These are phyloP conservation scores for Crotalaria pallida DNA, from an alignment of 306 rosid genomes.

Conservation along the genomic window DNA sequence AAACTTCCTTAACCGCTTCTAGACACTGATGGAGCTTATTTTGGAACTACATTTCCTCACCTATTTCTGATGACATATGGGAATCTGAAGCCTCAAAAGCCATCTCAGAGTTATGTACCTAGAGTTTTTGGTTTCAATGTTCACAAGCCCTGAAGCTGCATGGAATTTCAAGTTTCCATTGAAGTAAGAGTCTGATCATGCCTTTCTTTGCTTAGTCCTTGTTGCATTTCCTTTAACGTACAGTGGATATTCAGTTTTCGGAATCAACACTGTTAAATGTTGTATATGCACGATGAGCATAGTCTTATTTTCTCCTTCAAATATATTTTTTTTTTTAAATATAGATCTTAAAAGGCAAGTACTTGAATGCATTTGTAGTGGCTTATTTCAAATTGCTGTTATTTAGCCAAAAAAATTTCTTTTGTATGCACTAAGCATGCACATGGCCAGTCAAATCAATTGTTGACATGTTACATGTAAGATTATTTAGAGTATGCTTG, in stretches of 20 bases:
- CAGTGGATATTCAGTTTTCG: background rate
- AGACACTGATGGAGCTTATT: constrained; percentile 90
- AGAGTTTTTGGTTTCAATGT: constrained; percentile 85
- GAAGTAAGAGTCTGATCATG: constrained; percentile 5
- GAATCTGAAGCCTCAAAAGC: constrained; percentile 74
- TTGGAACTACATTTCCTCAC: constrained; percentile 81
- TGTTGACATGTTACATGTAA: too few relatives aligned
- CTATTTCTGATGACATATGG: constrained; percentile 78
- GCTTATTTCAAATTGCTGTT: background rate
- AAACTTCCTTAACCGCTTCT: constrained; percentile 36
- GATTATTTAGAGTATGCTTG: too few relatives aligned
- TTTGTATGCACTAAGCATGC: too few relatives aligned
- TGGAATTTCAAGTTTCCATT: constrained; percentile 23
- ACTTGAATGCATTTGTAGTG: constrained; percentile 13
- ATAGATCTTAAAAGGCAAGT: too few relatives aligned
- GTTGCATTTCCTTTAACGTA: constrained; percentile 16
- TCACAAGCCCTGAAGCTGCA: constrained; percentile 56
- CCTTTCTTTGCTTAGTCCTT: constrained; percentile 16
- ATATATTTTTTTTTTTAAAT: too few relatives aligned
- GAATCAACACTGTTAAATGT: constrained; percentile 18
- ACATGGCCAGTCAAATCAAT: too few relatives aligned
- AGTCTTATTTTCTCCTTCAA: constrained; percentile 32
- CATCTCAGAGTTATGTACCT: constrained; percentile 61
- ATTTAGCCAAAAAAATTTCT: too few relatives aligned
- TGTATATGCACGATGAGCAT: constrained; percentile 26